Evolutionary conservation across 495 filamentous ascomycete genomes (phyloP), one percentile per base, ranked within the genome.

Genomic region (Penicillium malachiteum): DNA sequence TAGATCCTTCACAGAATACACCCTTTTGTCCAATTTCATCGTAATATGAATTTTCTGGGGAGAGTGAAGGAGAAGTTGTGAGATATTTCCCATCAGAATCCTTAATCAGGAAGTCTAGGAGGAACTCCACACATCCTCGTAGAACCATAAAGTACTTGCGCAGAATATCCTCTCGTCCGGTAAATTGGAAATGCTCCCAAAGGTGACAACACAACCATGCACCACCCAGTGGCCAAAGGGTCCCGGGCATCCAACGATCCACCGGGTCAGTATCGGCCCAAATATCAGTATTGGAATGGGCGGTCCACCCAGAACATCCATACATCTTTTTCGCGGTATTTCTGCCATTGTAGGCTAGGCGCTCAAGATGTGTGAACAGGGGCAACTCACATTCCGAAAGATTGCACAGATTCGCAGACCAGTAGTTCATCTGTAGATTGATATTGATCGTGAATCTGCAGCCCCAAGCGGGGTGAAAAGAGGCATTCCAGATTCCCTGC

Each of bases 371-470:
- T 31, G 73, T 63, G 52, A 80, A 78, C 8, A 83, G 54, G 13
- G 70, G 63, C 38, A 57, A 10, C 45, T 69, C 68, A 32, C 70
- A 72, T 51, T 71, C 68, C 0, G 62, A 59, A 4, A 72, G 42
- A 52, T 82, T 81, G 16, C 71, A 79, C 10, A 71, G 42, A 42
- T 73, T 68, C 13, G 76, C 71, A 3, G 70, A 73, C 81, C 81
- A 84, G 63, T 84, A 84, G 67, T 84, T 86, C 81, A 85, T 86
- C 63, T 84, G 71, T 0, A 76, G 68, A 48, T 86, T 85, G 65
- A 83, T 78, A 56, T 84, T 85, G 48, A 79, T 78, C 3, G 81
- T 84, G 61, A 74, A 84, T 48, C 79, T 82, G 46, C 72, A 72
- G 16, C 76, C 77, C 81, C 80, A 86, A 12, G 78, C 66, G 0